Percentiles rank a stretch among this genome's conserved stretches.
These are phyloP conservation scores for Lathyrus tuberosus DNA, from an alignment of 306 rosid species.

Conservation along the genomic window DNA sequence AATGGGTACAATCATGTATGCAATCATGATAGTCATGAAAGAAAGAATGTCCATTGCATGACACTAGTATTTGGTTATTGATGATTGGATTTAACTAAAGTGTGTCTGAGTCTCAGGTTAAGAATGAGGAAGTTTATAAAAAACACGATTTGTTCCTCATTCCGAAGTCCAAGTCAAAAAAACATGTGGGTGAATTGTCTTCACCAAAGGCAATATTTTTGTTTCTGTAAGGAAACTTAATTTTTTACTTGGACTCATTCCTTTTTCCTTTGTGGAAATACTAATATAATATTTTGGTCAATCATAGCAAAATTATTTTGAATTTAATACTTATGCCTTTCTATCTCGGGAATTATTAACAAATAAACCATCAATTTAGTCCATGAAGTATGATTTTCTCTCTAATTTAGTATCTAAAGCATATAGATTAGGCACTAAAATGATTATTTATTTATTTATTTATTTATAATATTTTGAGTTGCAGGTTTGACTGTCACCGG, in stretches of 20 bases:
- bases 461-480: background rate
- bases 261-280: background rate
- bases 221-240: background rate
- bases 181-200: background rate
- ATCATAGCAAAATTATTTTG: background rate
- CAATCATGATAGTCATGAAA: background rate
- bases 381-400: background rate
- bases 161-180: background rate
- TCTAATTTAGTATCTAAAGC: background rate
- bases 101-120: background rate
- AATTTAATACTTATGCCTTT: background rate
- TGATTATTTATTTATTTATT: background rate
- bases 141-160: background rate
- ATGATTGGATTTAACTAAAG: background rate
- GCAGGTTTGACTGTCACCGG: background rate
- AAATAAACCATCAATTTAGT: background rate
- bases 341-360: background rate
- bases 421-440: background rate
- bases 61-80: background rate
- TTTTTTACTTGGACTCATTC: background rate
- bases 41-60: slow-evolving; percentile 8
- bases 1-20: background rate
- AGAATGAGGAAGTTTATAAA: background rate
- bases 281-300: too few relatives aligned
- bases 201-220: background rate